Evolutionary conservation across 495 filamentous ascomycete genomes (phyloP).

Genomic region (Lophiotrema nucula): DNA sequence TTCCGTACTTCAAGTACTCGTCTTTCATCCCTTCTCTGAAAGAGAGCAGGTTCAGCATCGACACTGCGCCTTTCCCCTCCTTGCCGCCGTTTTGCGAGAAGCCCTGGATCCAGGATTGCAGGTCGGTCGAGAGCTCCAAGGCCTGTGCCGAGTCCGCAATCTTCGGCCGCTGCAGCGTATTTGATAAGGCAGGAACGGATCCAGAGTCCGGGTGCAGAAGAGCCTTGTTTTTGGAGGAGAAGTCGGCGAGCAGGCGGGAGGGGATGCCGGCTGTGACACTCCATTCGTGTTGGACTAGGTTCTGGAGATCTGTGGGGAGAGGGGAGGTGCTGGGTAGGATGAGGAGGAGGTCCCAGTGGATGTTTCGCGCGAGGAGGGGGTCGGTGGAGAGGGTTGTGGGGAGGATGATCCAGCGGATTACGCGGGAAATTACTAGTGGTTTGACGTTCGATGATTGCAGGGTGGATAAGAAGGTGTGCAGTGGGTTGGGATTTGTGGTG

Average conservation of each 20-base stretch:
- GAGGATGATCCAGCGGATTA: constrained; percentile 58
- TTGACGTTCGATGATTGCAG: constrained; percentile 30
- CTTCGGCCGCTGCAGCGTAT: constrained; percentile 38
- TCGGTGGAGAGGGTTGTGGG: constrained; percentile 50
- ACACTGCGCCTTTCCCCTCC: constrained; percentile 50
- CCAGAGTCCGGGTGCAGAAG: constrained; percentile 46
- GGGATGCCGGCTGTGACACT: constrained; percentile 57
- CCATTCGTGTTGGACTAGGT: constrained; percentile 44
- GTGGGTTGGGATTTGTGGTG: constrained; percentile 10
- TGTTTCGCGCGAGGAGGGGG: constrained; percentile 46
- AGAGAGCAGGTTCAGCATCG: constrained; percentile 68
- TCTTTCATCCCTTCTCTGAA: constrained; percentile 55
- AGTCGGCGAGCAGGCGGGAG: constrained; percentile 49
- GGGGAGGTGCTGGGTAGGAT: constrained; percentile 45
- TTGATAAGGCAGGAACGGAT: constrained; percentile 45
- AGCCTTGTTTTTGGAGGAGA: constrained; percentile 46
- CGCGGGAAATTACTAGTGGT: constrained; percentile 50
- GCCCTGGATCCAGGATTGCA: constrained; percentile 50
- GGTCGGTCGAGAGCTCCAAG: constrained; percentile 54
- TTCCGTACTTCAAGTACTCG: constrained; percentile 58
- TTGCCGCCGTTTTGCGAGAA: constrained; percentile 9
- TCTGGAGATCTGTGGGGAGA: constrained; percentile 43
- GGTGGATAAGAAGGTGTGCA: constrained; percentile 33
- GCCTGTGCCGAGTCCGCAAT: constrained; percentile 48
- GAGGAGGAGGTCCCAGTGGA: constrained; percentile 58